Base-by-base conservation (phyloP, 78 protist genomes). In the Dictyostelium citrinum region DNA sequence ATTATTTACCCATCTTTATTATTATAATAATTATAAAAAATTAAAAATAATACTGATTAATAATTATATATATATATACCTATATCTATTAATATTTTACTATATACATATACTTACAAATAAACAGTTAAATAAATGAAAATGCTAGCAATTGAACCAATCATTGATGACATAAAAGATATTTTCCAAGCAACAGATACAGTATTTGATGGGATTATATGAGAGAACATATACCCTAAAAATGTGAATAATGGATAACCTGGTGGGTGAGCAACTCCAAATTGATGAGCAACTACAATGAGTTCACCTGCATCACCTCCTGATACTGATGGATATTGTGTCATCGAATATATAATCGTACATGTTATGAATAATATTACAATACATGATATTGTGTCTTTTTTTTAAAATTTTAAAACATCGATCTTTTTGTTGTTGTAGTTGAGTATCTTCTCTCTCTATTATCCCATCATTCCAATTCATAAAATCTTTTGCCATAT, bases 241-340 rank as follows among this genome's bases (percentile, higher is more conserved):
- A 95, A 24, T 29, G 96, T 81, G 72, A 93, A 95, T 46, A 82
- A 27, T 27, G 98, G 98, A 43, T 97, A 97, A 12, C 98, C 98
- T 0, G 98, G 97, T n/a, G 98, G 98, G 76, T 97, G 98, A 22
- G 96, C 92, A 37, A 91, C 75, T 24, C 97, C 98, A 27, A 61
- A 27, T 81, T 74, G 84, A 82, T 82, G 51, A 3, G 97, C 97
- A 16, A 71, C 81, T 29, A 58, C 51, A 49, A 86, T 78, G 16
- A 97, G 74, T 84, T 97, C 98, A 12, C 98, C 98, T 1, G 97
- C 74, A 74, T 96, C 98, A 79, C 98, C 98, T 27, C 97, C 97
- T 7, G 96, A 71, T 2, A 97, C 96, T 2, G 95, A 70, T 37
- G 97, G 97, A 78, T 91, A 90, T 46, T 95, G 90, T 14, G 97